These are phyloP conservation scores for Trypanosoma melophagium DNA, from an alignment of 208 protist genomes.

Conservation along the genomic window DNA sequence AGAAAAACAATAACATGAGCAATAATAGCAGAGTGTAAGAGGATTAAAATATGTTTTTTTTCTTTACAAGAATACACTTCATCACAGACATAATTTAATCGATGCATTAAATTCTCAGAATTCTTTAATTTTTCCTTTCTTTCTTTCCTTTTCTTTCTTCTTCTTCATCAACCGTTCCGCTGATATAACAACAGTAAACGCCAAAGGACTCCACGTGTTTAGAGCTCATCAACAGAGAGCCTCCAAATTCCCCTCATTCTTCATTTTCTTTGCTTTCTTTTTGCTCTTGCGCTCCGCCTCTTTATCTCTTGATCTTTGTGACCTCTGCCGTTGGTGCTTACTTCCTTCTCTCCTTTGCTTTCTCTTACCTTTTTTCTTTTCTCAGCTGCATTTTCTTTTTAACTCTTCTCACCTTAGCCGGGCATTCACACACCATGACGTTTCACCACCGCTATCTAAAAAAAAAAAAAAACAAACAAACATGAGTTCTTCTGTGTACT, in stretches of 20 bases:
- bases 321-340: too few species aligned
- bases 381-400: background rate
- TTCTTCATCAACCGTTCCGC: background rate
- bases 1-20: background rate
- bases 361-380: slow-evolving; percentile 3
- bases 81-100: slow-evolving; percentile 3
- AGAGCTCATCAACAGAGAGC: too few species aligned
- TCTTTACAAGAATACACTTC: background rate
- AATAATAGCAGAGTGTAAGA: background rate
- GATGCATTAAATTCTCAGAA: background rate
- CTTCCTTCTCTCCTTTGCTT: slow-evolving; percentile 4
- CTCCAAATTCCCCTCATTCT: slow-evolving; percentile 1
- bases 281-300: background rate
- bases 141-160: background rate
- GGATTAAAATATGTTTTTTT: background rate
- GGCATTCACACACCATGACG: too few species aligned
- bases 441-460: background rate
- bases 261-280: slow-evolving; percentile 2
- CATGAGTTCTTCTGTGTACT: too few species aligned
- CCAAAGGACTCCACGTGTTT: too few species aligned
- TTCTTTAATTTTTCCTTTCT: background rate
- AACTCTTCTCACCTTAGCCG: background rate
- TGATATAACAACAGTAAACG: background rate
- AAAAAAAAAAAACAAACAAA: background rate
- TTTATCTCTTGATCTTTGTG: slow-evolving; percentile 2